phyloP scores from a whole-genome alignment of 2,329 filamentous ascomycete genomes.

The Aureobasidium mangrovei region DNA sequence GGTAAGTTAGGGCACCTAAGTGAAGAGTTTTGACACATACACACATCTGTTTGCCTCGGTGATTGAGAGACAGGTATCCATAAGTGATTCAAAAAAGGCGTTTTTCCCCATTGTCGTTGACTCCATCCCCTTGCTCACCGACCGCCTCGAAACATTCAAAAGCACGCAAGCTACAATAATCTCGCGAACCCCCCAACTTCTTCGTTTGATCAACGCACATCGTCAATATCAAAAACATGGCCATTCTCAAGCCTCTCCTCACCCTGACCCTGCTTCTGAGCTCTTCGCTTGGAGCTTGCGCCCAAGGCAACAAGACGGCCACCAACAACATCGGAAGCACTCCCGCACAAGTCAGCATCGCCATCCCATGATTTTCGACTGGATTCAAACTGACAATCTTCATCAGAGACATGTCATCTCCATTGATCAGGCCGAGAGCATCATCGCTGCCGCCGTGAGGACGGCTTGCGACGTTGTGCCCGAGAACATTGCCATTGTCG shows the following conservation, averaged over 20 bases:
- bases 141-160: background rate
- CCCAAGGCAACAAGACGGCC: conserved; percentile 7
- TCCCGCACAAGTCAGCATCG: conserved; percentile 3
- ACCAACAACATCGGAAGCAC: conserved; percentile 11
- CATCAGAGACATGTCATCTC: conserved; percentile 22
- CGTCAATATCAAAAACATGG: background rate
- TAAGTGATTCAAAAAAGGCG: background rate
- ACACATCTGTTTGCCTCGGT: background rate
- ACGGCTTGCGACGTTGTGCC: conserved; percentile 18
- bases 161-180: background rate
- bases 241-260: conserved; percentile 3
- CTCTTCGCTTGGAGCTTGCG: background rate
- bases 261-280: conserved; percentile 1
- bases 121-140: background rate
- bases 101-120: background rate
- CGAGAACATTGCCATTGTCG: conserved; percentile 24
- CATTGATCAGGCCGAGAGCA: conserved; percentile 19
- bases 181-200: background rate
- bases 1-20: background rate
- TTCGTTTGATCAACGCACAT: background rate
- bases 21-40: background rate
- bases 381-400: conserved; percentile 13
- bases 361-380: background rate
- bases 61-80: background rate
- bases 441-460: conserved; percentile 20